Evolutionary conservation across 2,329 filamentous ascomycete genomes (phyloP).

Genomic region (Trichoderma aggressivum): DNA sequence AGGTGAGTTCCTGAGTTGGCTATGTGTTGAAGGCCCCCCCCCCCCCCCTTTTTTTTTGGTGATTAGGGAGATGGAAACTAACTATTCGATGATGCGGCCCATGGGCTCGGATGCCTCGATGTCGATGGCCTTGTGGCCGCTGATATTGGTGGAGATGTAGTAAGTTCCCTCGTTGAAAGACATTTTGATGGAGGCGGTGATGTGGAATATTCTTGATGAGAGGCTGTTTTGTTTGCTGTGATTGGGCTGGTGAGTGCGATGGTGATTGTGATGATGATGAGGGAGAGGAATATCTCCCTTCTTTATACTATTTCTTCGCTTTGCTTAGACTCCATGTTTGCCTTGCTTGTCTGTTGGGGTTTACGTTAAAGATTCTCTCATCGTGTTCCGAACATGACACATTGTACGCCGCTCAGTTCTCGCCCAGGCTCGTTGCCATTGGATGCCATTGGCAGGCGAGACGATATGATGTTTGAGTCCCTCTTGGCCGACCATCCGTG

Average conservation of each 20-base stretch:
- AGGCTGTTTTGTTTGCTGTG: neutral
- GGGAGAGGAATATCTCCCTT: neutral
- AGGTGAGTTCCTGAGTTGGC: neutral
- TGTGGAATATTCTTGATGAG: neutral
- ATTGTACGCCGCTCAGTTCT: neutral
- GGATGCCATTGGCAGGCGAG: neutral
- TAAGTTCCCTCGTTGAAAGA: neutral
- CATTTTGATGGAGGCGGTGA: neutral
- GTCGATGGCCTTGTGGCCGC: neutral
- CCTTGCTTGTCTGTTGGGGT: neutral
- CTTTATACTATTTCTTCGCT: neutral
- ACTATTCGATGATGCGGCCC: constrained; percentile 10
- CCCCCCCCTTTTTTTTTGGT: too few relatives aligned
- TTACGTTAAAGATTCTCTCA: neutral
- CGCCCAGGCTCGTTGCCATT: neutral
- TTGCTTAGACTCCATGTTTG: neutral
- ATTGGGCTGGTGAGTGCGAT: neutral
- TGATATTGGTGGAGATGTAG: neutral
- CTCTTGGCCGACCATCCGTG: neutral
- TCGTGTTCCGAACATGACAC: neutral
- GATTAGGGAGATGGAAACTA: neutral
- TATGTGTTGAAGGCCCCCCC: too few relatives aligned
- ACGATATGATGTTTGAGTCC: neutral
- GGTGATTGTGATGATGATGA: neutral
- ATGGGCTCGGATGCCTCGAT: neutral